These are phyloP conservation scores for Metschnikowia sp. DNA, from an alignment of 805 yeast species.

Conservation along the genomic window DNA sequence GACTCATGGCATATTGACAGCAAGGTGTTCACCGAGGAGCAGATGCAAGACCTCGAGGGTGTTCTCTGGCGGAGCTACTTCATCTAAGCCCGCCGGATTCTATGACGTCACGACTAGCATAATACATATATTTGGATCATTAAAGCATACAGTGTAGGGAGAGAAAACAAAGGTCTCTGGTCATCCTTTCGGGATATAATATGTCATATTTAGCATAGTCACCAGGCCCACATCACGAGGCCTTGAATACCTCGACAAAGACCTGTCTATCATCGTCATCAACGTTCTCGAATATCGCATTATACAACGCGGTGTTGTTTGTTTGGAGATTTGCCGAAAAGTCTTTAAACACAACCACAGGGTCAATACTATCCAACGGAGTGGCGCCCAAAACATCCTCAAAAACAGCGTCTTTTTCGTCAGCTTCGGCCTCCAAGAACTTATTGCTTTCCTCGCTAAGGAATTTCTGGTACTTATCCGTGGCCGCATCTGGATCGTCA, in stretches of 20 bases:
- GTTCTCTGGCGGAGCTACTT: conserved; percentile 91
- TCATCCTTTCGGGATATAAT: too few species aligned
- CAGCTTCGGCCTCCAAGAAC: conserved; percentile 26
- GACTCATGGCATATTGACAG: conserved; percentile 96
- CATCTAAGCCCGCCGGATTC: conserved; percentile 40
- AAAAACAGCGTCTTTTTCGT: conserved; percentile 19
- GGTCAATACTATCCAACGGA: conserved; percentile 17
- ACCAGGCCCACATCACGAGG: neutral
- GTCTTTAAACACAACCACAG: conserved; percentile 15
- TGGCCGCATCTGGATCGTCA: conserved; percentile 22
- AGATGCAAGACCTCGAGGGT: conserved; percentile 89
- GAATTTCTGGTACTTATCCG: conserved; percentile 47
- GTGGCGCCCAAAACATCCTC: conserved; percentile 27
- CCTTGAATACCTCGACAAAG: conserved; percentile 6
- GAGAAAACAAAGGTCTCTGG: too few species aligned
- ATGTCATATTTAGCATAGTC: neutral
- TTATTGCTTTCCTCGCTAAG: conserved; percentile 43
- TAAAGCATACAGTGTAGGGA: too few species aligned
- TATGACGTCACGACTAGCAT: neutral
- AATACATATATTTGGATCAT: too few species aligned
- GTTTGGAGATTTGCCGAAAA: conserved; percentile 13
- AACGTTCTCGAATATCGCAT: conserved; percentile 14
- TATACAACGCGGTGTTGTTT: conserved; percentile 12
- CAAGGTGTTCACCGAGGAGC: conserved; percentile 66
- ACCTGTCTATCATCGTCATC: conserved; percentile 14